These are phyloP conservation scores for Tolypocladium guangdongense DNA, from an alignment of 2,329 filamentous ascomycete species.

Conservation along the genomic window DNA sequence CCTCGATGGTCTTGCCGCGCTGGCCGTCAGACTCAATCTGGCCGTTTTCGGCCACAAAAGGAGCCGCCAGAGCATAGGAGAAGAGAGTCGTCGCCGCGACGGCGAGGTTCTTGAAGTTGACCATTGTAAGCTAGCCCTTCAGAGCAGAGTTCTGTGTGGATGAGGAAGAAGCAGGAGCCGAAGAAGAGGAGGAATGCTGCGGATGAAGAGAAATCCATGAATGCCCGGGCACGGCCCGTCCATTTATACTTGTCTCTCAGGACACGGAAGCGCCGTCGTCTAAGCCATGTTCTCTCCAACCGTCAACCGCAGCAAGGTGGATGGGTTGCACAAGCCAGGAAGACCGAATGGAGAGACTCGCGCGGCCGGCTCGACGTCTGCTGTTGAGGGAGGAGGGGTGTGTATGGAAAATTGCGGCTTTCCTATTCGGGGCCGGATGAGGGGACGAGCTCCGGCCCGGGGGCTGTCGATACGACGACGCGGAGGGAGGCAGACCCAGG, in stretches of 20 bases:
- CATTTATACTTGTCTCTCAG: not conserved
- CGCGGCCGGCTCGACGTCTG: not conserved
- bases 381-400: slow-evolving; percentile 4
- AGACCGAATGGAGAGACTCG: not conserved
- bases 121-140: slow-evolving; percentile 12
- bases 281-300: not conserved
- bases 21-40: not conserved
- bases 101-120: slow-evolving; percentile 17
- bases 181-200: not conserved
- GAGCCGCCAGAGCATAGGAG: slow-evolving; percentile 10
- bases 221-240: not conserved
- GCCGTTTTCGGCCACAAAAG: slow-evolving; percentile 9
- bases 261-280: not conserved
- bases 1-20: slow-evolving; percentile 18
- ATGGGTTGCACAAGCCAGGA: not conserved
- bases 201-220: not conserved
- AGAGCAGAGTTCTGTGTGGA: slow-evolving; percentile 1
- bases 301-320: not conserved
- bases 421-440: not conserved
- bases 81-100: slow-evolving; percentile 14
- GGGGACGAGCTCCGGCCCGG: not conserved
- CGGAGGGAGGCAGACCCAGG: not conserved
- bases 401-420: slow-evolving; percentile 2
- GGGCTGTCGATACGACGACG: not conserved
- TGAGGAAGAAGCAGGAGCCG: not conserved